A percentile compares a stretch with the other conserved stretches of the same genome.
phyloP scores from a whole-genome alignment of 2,329 filamentous ascomycete species.

The Colletotrichum orbiculare region DNA sequence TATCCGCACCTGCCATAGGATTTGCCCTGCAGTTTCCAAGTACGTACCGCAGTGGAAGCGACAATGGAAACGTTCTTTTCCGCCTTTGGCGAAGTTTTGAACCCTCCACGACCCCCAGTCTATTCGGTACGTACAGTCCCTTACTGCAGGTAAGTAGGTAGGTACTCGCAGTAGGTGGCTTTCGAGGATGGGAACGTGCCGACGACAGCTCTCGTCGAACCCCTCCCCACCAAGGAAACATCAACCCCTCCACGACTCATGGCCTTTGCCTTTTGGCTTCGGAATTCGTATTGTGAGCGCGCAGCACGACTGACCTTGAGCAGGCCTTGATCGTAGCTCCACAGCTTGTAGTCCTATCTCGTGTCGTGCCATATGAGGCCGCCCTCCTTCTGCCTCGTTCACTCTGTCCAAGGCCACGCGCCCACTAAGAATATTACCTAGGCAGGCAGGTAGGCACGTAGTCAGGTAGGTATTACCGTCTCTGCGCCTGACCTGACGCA shows the following conservation, averaged over 20 bases:
- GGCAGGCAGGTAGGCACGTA: not conserved
- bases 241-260: slow-evolving; percentile 15
- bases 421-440: too few relatives aligned
- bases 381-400: too few relatives aligned
- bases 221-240: not conserved
- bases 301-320: not conserved
- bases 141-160: not conserved
- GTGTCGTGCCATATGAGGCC: not conserved
- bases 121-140: not conserved
- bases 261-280: not conserved
- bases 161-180: not conserved
- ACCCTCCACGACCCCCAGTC: not conserved
- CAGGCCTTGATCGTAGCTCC: slow-evolving; percentile 13
- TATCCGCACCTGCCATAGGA: too few relatives aligned
- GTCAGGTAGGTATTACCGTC: not conserved
- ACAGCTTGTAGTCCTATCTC: slow-evolving; percentile 1
- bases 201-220: too few relatives aligned
- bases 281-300: not conserved
- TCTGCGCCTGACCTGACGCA: slow-evolving; percentile 12
- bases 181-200: too few relatives aligned
- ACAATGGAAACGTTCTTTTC: slow-evolving; percentile 37
- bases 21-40: not conserved
- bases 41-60: slow-evolving; percentile 22
- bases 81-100: slow-evolving; percentile 26
- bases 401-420: too few relatives aligned